These are phyloP conservation scores for Nakazawaea wickerhamii DNA, from an alignment of 805 yeast genomes.

Conservation along the genomic window DNA sequence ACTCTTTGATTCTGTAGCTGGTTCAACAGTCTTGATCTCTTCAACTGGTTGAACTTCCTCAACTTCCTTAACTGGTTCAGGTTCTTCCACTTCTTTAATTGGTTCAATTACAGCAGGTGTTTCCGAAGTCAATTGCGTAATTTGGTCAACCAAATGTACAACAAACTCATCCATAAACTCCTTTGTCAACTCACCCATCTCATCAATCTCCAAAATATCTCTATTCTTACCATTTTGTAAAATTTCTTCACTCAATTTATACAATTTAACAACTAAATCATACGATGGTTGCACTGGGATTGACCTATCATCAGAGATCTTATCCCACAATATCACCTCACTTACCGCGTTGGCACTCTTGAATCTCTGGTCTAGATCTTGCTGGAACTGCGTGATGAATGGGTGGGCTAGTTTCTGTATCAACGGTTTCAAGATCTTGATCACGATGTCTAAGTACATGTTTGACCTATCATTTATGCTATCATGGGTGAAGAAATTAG, in stretches of 20 bases:
- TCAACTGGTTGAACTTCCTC: no score
- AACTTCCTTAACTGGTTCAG: no score
- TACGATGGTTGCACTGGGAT: slow-evolving; percentile 11
- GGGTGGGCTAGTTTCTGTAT: neutral
- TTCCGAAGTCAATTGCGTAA: neutral
- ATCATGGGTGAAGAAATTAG: neutral
- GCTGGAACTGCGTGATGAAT: neutral
- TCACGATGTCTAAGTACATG: neutral
- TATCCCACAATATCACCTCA: slow-evolving; percentile 8
- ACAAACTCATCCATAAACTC: neutral
- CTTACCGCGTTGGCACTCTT: neutral
- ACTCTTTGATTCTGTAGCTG: no score
- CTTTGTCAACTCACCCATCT: neutral
- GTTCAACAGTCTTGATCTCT: no score
- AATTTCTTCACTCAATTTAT: slow-evolving; percentile 1
- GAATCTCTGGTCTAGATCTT: neutral
- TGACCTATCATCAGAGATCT: neutral
- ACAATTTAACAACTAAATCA: slow-evolving; percentile 2
- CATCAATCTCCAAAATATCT: slow-evolving; percentile 5
- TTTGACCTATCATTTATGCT: neutral
- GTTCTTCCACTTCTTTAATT: neutral
- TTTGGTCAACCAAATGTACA: neutral
- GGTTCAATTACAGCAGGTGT: neutral
- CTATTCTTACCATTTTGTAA: neutral
- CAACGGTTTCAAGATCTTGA: neutral